A percentile compares a stretch with the other conserved stretches of the same genome.
These are phyloP conservation scores for Mrakia blollopis DNA, from an alignment of 768 basidiomycete genomes.

Conservation along the genomic window DNA sequence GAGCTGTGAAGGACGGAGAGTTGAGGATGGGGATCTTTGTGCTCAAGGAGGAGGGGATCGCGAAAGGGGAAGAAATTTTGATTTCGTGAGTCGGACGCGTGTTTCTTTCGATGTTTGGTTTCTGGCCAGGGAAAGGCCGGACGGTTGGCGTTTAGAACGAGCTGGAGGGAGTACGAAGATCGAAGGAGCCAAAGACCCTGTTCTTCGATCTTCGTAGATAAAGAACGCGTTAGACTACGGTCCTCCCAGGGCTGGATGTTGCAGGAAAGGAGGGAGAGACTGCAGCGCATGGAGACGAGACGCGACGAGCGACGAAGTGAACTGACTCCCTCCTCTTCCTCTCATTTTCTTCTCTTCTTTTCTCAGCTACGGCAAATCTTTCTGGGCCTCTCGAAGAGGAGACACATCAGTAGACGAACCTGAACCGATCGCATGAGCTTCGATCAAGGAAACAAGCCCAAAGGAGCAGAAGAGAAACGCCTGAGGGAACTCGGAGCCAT, in stretches of 20 bases:
- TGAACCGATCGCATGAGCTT: neutral
- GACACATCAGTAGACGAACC: neutral
- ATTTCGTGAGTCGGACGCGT: conserved; percentile 19
- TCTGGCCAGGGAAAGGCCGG: too few species aligned
- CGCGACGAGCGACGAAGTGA: neutral
- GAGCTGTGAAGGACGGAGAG: conserved; percentile 18
- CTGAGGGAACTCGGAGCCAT: neutral
- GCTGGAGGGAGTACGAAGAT: neutral
- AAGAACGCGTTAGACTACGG: too few species aligned
- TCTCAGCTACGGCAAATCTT: conserved; percentile 18
- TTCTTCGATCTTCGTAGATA: too few species aligned
- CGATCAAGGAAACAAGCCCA: too few species aligned
- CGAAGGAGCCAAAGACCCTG: too few species aligned
- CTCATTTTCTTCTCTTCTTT: neutral
- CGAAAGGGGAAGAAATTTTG: conserved; percentile 32
- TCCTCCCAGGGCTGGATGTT: too few species aligned
- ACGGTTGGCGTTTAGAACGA: too few species aligned
- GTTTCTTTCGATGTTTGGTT: neutral
- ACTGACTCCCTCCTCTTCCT: neutral
- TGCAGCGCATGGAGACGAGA: too few species aligned
- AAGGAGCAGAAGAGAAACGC: neutral
- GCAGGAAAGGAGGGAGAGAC: too few species aligned
- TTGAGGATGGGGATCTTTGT: conserved; percentile 32
- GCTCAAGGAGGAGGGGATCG: conserved; percentile 15
- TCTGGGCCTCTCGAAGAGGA: conserved; percentile 17